These are phyloP conservation scores for Favolaschia claudopus DNA, from an alignment of 768 basidiomycete species.

Conservation along the genomic window DNA sequence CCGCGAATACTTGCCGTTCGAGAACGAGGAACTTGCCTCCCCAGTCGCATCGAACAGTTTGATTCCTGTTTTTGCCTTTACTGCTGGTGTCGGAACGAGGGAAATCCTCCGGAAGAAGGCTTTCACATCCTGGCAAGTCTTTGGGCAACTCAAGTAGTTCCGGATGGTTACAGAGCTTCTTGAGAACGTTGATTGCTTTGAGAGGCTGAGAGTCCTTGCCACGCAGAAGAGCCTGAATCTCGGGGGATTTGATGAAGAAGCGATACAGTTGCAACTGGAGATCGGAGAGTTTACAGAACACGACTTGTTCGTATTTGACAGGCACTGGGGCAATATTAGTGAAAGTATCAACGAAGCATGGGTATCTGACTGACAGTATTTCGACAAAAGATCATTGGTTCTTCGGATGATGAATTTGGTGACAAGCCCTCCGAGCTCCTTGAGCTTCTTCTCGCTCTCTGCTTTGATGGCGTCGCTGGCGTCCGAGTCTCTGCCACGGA, in stretches of 20 bases:
- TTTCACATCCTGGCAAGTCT: constrained; percentile 84
- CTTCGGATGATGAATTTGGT: constrained; percentile 94
- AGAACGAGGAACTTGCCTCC: constrained; percentile 92
- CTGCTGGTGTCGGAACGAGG: constrained; percentile 50
- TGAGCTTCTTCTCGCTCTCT: constrained; percentile 88
- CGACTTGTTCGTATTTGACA: constrained; percentile 98
- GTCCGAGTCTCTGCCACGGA: constrained; percentile 88
- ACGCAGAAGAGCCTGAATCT: constrained; percentile 88
- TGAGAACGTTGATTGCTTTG: constrained; percentile 92
- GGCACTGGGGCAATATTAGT: constrained; percentile 67
- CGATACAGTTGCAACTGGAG: constrained; percentile 88
- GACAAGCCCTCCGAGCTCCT: constrained; percentile 86
- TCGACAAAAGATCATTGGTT: constrained; percentile 93
- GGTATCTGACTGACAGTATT: constrained; percentile 74
- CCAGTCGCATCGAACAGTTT: constrained; percentile 78
- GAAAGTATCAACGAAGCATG: constrained; percentile 9
- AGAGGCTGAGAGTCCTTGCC: constrained; percentile 92
- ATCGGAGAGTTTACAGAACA: constrained; percentile 87
- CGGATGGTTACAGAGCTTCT: constrained; percentile 96
- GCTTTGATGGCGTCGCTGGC: constrained; percentile 81
- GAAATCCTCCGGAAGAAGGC: constrained; percentile 84
- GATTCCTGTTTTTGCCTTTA: constrained; percentile 51
- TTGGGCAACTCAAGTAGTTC: constrained; percentile 86
- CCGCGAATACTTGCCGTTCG: constrained; percentile 68
- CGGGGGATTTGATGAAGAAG: constrained; percentile 90